Conservation (phyloP, 179 eudicot genomes). For the Drosera spatulata region DNA sequence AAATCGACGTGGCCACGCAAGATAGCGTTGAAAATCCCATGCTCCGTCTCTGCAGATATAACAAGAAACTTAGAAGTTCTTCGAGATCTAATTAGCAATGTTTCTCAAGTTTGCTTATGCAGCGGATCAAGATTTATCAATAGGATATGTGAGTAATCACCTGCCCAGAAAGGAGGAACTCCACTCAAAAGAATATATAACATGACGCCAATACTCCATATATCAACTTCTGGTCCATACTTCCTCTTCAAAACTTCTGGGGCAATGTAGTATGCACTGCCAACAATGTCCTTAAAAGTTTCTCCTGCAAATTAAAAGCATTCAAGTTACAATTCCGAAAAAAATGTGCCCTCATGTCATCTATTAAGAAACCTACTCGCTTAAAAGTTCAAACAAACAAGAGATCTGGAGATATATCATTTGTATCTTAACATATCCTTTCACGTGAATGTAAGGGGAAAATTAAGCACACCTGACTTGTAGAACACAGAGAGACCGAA, state of each 20-base stretch:
- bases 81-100: not conserved
- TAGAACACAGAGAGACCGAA: slow-evolving; percentile 71
- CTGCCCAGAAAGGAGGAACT: slow-evolving; percentile 76
- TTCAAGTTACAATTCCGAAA: not conserved
- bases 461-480: slow-evolving; percentile 33
- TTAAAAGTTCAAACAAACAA: no score
- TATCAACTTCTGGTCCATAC: slow-evolving; percentile 58
- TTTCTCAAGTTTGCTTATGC: not conserved
- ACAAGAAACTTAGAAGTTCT: not conserved
- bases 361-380: no score
- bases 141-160: slow-evolving; percentile 7
- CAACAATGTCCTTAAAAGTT: slow-evolving; percentile 44
- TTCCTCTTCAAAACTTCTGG: slow-evolving; percentile 56
- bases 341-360: not conserved
- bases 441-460: not conserved
- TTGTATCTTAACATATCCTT: not conserved
- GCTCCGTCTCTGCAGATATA: slow-evolving; percentile 47
- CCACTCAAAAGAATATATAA: slow-evolving; percentile 45
- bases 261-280: slow-evolving; percentile 57
- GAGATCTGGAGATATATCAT: not conserved
- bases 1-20: slow-evolving; percentile 64
- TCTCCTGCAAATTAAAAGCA: slow-evolving; percentile 24
- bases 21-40: slow-evolving; percentile 72
- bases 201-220: slow-evolving; percentile 60
- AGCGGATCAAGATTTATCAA: not conserved